phyloP scores from a whole-genome alignment of 345 rosid genomes.

The Eucalyptus curtisii region DNA sequence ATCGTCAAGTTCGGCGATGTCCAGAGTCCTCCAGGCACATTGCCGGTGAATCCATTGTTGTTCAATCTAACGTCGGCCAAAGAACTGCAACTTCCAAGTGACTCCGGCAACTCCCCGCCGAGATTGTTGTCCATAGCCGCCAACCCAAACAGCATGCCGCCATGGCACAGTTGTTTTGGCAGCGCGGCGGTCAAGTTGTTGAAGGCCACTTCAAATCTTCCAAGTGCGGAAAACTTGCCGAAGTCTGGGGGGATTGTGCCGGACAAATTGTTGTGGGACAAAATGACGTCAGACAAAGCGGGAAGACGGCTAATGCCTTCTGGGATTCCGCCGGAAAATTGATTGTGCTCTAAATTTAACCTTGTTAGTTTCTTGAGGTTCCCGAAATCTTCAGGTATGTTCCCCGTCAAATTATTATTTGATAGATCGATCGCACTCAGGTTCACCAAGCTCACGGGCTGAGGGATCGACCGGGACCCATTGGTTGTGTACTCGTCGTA shows the following conservation, averaged over 20 bases:
- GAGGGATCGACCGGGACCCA: conserved; percentile 32
- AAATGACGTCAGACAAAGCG: conserved; percentile 8
- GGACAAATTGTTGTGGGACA: conserved; percentile 33
- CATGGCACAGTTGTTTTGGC: conserved; percentile 33
- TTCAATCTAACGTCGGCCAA: neutral
- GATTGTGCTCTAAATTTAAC: conserved; percentile 19
- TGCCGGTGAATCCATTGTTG: conserved; percentile 28
- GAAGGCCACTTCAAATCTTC: conserved; percentile 15
- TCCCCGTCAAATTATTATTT: conserved; percentile 20
- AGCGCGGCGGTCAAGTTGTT: conserved; percentile 30
- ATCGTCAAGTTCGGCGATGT: neutral
- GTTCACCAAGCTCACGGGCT: conserved; percentile 1
- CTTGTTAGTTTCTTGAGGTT: conserved; percentile 10
- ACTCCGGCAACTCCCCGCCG: conserved; percentile 35
- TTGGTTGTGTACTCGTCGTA: conserved; percentile 2
- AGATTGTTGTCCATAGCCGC: conserved; percentile 28
- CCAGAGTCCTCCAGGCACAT: conserved; percentile 50
- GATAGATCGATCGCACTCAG: conserved; percentile 28
- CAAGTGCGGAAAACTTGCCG: conserved; percentile 26
- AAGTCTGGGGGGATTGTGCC: conserved; percentile 40
- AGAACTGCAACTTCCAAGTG: conserved; percentile 35
- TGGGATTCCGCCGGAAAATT: conserved; percentile 44
- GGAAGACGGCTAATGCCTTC: conserved; percentile 33
- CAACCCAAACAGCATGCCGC: conserved; percentile 23
- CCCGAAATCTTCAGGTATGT: conserved; percentile 34